phyloP scores from a whole-genome alignment of 2,329 filamentous ascomycete species.

The Fusarium napiforme region DNA sequence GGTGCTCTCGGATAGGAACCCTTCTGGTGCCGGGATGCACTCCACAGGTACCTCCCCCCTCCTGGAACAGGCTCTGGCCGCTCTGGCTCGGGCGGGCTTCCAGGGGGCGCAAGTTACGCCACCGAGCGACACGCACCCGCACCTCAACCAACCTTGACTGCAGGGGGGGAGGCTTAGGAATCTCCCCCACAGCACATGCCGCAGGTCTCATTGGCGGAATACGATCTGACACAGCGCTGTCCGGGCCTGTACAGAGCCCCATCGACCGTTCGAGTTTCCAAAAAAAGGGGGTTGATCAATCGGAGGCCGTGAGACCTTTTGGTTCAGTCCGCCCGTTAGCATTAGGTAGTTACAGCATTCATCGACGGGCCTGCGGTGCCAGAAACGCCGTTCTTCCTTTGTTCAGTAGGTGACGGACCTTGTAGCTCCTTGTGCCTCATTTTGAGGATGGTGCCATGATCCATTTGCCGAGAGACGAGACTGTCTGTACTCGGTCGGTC shows the following conservation, averaged over 20 bases:
- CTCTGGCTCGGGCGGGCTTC: slow-evolving; percentile 9
- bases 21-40: slow-evolving; percentile 22
- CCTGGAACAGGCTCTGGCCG: slow-evolving; percentile 14
- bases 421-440: slow-evolving; percentile 29
- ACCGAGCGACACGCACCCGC: slow-evolving; percentile 20
- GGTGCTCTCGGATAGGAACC: slow-evolving; percentile 22
- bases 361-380: background rate
- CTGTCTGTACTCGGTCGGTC: background rate
- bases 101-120: slow-evolving; percentile 29
- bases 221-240: slow-evolving; percentile 15
- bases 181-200: slow-evolving; percentile 2
- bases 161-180: slow-evolving; percentile 27
- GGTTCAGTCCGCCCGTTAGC: background rate
- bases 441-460: slow-evolving; percentile 24
- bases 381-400: slow-evolving; percentile 21
- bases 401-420: slow-evolving; percentile 22
- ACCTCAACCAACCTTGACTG: slow-evolving; percentile 20
- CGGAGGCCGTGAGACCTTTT: slow-evolving; percentile 26
- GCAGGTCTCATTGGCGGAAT: slow-evolving; percentile 31
- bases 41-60: background rate
- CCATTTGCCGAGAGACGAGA: background rate
- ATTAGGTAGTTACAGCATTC: background rate
- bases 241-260: slow-evolving; percentile 4
- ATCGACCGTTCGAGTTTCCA: slow-evolving; percentile 34
- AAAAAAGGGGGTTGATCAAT: slow-evolving; percentile 40